A percentile compares a stretch with the other conserved stretches of the same genome.
Evolutionary conservation across 2,329 filamentous ascomycete genomes (phyloP).

Genomic region (Lachnellula suecica): DNA sequence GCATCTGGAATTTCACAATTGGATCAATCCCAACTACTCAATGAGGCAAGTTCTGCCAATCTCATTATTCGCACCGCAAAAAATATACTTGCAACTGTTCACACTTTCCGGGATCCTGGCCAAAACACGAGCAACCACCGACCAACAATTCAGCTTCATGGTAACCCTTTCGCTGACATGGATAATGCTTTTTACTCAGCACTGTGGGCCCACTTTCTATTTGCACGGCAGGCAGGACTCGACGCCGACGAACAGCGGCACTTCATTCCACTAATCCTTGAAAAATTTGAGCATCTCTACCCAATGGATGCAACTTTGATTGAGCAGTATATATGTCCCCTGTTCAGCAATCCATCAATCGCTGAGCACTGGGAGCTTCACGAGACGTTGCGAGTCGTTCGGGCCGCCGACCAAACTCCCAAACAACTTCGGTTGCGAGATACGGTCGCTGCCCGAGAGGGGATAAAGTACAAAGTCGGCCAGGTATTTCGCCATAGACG

Average conservation of each 20-base stretch:
- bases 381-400: conserved; percentile 54
- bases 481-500: conserved; percentile 82
- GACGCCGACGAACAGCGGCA: conserved; percentile 26
- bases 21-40: conserved; percentile 54
- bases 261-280: conserved; percentile 35
- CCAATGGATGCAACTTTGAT: conserved; percentile 39
- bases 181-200: conserved; percentile 39
- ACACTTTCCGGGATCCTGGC: conserved; percentile 43
- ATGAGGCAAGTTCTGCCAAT: conserved; percentile 61
- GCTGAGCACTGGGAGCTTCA: conserved; percentile 38
- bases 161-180: conserved; percentile 33
- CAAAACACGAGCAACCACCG: conserved; percentile 28
- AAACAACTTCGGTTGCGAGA: conserved; percentile 42
- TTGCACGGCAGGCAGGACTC: conserved; percentile 25
- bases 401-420: conserved; percentile 53
- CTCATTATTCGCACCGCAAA: conserved; percentile 75
- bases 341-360: conserved; percentile 32
- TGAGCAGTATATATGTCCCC: conserved; percentile 35
- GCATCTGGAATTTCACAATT: conserved; percentile 41
- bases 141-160: conserved; percentile 34
- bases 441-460: conserved; percentile 22
- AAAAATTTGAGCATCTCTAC: conserved; percentile 36
- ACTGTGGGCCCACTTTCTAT: conserved; percentile 37
- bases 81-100: conserved; percentile 76
- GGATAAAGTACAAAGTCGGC: conserved; percentile 69